Evolutionary conservation across 495 filamentous ascomycete species (phyloP).

Genomic region (Penicillium arizonense): DNA sequence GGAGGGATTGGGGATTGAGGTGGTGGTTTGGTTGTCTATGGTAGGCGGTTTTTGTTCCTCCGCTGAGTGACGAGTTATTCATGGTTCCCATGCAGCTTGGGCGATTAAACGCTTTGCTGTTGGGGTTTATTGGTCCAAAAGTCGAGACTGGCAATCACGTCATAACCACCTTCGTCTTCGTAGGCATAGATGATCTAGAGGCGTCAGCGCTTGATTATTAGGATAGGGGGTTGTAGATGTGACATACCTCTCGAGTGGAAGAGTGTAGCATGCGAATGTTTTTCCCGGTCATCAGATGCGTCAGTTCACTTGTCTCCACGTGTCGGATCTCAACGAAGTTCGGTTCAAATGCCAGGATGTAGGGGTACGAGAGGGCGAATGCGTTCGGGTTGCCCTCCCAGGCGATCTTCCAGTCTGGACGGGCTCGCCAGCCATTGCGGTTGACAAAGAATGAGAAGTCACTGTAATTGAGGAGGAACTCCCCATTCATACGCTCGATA

Average conservation of each 20-base stretch:
- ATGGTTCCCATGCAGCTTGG: too few species aligned
- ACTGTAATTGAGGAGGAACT: slow-evolving; percentile 96
- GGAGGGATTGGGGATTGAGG: slow-evolving; percentile 3
- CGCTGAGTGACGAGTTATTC: too few species aligned
- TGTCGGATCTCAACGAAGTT: slow-evolving; percentile 97
- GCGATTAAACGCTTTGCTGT: slow-evolving; percentile 19
- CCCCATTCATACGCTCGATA: slow-evolving; percentile 92
- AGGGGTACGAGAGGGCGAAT: slow-evolving; percentile 92
- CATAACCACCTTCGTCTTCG: slow-evolving; percentile 89
- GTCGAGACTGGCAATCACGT: slow-evolving; percentile 92
- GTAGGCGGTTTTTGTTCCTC: too few species aligned
- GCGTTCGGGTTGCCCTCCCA: slow-evolving; percentile 93
- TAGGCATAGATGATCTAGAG: slow-evolving; percentile 89
- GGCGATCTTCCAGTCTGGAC: slow-evolving; percentile 93
- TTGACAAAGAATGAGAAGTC: slow-evolving; percentile 99
- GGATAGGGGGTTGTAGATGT: background rate
- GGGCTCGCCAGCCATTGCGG: slow-evolving; percentile 93
- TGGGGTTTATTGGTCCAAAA: slow-evolving; percentile 74
- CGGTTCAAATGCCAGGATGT: slow-evolving; percentile 97
- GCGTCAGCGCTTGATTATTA: slow-evolving; percentile 10
- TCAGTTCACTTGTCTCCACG: slow-evolving; percentile 84
- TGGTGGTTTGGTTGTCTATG: background rate
- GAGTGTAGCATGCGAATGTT: slow-evolving; percentile 97
- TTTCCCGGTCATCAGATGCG: slow-evolving; percentile 92
- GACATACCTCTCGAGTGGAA: slow-evolving; percentile 87